Percentiles rank a stretch among this genome's conserved stretches.
Evolutionary conservation across 768 basidiomycete species (phyloP).

Genomic region (Lactifluus hygrophoroides): DNA sequence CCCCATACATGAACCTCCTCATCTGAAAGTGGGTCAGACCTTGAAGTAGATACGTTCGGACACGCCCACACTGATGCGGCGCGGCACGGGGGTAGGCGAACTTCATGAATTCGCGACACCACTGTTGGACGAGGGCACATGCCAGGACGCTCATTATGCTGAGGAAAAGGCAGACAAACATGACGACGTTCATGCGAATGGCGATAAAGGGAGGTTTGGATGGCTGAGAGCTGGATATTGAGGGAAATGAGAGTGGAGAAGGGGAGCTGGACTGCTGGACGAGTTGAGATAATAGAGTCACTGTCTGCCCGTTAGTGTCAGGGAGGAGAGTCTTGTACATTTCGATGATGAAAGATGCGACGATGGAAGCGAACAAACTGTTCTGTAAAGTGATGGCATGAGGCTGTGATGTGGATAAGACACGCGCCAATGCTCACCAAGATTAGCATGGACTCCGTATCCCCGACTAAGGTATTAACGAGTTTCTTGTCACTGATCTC

Average conservation of each 20-base stretch:
- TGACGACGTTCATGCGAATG: slow-evolving; percentile 11
- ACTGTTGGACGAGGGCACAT: slow-evolving; percentile 15
- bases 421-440: no score
- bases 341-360: slow-evolving; percentile 19
- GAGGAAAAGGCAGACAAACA: slow-evolving; percentile 13
- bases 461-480: slow-evolving; percentile 9
- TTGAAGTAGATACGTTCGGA: slow-evolving; percentile 1
- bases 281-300: slow-evolving; percentile 2
- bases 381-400: not conserved
- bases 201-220: not conserved
- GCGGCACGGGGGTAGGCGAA: not conserved
- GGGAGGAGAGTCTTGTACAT: slow-evolving; percentile 15
- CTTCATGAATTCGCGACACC: slow-evolving; percentile 5
- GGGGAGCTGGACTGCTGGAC: not conserved
- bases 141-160: slow-evolving; percentile 8
- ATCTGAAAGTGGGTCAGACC: slow-evolving; percentile 8
- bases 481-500: slow-evolving; percentile 9
- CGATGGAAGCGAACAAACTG: slow-evolving; percentile 18
- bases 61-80: slow-evolving; percentile 7
- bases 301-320: not conserved
- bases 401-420: not conserved
- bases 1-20: slow-evolving; percentile 2
- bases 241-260: not conserved
- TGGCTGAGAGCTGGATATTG: not conserved
- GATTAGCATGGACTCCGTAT: slow-evolving; percentile 18